These are phyloP conservation scores for Solanum acaule DNA, from an alignment of 257 asterid genomes.

Conservation along the genomic window DNA sequence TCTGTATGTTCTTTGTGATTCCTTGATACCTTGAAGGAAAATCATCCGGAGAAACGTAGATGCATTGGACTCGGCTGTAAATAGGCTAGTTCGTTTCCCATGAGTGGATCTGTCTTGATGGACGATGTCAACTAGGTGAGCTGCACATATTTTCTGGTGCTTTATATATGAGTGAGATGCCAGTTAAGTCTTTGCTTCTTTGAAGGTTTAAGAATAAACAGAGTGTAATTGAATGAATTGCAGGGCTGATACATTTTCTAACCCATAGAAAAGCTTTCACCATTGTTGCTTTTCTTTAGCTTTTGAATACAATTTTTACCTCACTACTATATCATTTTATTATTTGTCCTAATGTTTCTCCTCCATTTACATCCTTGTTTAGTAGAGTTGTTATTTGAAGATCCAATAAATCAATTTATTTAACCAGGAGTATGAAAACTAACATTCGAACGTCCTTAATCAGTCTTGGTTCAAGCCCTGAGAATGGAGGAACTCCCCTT, in stretches of 20 bases:
- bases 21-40: conserved; percentile 59
- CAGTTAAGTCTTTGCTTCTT: background rate
- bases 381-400: background rate
- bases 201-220: background rate
- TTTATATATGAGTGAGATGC: background rate
- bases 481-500: background rate
- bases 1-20: background rate
- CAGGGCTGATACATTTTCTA: background rate
- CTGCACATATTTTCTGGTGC: background rate
- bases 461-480: background rate
- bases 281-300: background rate
- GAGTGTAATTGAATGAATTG: background rate
- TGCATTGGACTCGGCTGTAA: conserved; percentile 70
- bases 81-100: conserved; percentile 49
- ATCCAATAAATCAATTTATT: background rate
- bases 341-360: background rate
- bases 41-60: conserved; percentile 72
- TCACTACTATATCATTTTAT: background rate
- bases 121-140: background rate
- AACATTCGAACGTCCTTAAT: background rate
- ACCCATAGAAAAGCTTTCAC: background rate
- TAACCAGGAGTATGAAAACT: background rate
- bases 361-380: background rate
- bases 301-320: background rate
- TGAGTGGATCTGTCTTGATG: conserved; percentile 12